Evolutionary conservation across 2,329 filamentous ascomycete species (phyloP).

Genomic region (Colletotrichum higginsianum): DNA sequence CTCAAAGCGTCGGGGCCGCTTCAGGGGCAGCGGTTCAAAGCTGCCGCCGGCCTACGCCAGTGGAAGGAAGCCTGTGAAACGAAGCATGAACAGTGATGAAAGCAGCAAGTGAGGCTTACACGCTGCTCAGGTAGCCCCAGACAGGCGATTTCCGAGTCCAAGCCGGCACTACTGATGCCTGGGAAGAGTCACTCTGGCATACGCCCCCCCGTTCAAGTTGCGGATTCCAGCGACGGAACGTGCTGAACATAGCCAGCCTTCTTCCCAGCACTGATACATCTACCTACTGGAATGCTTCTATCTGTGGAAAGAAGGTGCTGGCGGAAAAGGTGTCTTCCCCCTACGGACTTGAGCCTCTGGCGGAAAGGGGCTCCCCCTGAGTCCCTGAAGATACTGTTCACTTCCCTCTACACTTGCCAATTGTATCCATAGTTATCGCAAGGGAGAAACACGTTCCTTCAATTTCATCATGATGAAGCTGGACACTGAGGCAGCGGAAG

Average conservation of each 20-base stretch:
- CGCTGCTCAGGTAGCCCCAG: too few species aligned
- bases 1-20: neutral
- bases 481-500: neutral
- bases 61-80: neutral
- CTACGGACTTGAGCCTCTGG: neutral
- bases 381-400: neutral
- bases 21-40: neutral
- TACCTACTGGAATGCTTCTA: too few species aligned
- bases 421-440: neutral
- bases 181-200: too few species aligned
- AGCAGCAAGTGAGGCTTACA: too few species aligned
- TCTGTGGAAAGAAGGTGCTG: too few species aligned
- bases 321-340: too few species aligned
- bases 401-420: neutral
- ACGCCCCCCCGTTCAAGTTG: neutral
- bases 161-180: too few species aligned
- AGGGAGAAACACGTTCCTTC: neutral
- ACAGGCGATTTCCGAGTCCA: too few species aligned
- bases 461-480: too few species aligned
- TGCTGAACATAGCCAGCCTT: neutral
- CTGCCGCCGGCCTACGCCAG: neutral
- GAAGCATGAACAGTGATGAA: too few species aligned
- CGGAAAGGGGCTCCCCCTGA: neutral
- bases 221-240: neutral
- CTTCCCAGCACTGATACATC: neutral